Percentiles rank a stretch among this genome's conserved stretches.
These are phyloP conservation scores for Datura wrightii DNA, from an alignment of 257 asterid species.

Conservation along the genomic window DNA sequence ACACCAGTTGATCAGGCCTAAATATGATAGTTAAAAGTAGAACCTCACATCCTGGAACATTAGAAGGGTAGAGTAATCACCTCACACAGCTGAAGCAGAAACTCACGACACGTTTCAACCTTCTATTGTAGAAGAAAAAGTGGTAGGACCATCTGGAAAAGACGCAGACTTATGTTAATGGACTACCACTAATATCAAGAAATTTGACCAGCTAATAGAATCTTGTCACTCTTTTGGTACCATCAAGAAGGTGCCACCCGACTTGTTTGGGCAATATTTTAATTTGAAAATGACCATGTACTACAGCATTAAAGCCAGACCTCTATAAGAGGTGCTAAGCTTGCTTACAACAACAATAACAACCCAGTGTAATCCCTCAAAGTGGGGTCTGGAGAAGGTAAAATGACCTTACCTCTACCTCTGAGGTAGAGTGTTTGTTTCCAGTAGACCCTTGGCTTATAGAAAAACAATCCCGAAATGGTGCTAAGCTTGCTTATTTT, in stretches of 20 bases:
- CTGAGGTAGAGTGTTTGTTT: too few species aligned
- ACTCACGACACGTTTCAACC: constrained; percentile 86
- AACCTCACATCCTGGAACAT: background rate
- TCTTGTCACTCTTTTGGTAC: background rate
- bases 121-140: constrained; percentile 96
- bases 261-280: background rate
- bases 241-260: background rate
- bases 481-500: too few species aligned
- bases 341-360: too few species aligned
- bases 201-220: background rate
- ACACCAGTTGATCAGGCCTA: constrained; percentile 28
- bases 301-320: background rate
- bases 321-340: background rate
- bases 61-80: constrained; percentile 44
- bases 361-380: too few species aligned
- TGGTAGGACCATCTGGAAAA: constrained; percentile 86
- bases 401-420: too few species aligned
- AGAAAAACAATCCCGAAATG: too few species aligned
- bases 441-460: too few species aligned
- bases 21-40: background rate
- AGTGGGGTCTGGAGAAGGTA: too few species aligned
- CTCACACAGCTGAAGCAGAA: constrained; percentile 91
- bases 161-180: constrained; percentile 26
- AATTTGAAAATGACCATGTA: background rate
- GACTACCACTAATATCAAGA: background rate